A percentile compares a stretch with the other conserved stretches of the same genome.
Evolutionary conservation across 1,139 yeast species (phyloP).

Genomic region (Yarrowia galli): DNA sequence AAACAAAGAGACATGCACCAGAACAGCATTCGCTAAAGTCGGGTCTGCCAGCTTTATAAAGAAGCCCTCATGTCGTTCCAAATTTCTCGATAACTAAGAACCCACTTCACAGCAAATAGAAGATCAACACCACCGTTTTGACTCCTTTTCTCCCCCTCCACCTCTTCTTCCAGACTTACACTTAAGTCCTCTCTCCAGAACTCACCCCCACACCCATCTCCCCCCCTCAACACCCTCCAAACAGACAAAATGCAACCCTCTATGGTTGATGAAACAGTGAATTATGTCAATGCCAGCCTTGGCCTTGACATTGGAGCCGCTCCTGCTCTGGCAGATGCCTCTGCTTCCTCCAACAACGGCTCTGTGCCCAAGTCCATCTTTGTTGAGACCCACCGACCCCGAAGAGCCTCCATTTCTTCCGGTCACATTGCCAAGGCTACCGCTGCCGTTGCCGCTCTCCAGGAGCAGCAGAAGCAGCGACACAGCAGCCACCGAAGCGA

Average conservation of each 20-base stretch:
- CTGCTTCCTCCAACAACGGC: slow-evolving; percentile 8
- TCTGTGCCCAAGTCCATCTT: slow-evolving; percentile 11
- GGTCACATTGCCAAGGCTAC: slow-evolving; percentile 36
- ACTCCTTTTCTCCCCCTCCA: neutral
- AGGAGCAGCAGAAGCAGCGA: slow-evolving; percentile 36
- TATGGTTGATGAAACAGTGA: slow-evolving; percentile 36
- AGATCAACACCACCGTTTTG: neutral
- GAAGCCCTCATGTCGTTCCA: neutral
- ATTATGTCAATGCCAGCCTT: slow-evolving; percentile 34
- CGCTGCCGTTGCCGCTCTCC: slow-evolving; percentile 35
- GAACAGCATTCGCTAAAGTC: neutral
- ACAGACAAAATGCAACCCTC: slow-evolving; percentile 29
- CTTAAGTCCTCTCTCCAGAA: slow-evolving; percentile 1
- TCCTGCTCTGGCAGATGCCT: slow-evolving; percentile 22
- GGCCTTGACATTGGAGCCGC: slow-evolving; percentile 36
- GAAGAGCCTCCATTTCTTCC: slow-evolving; percentile 23
- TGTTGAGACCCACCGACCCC: slow-evolving; percentile 22
- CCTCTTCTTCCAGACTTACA: neutral
- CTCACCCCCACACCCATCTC: slow-evolving; percentile 15
- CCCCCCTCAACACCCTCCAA: neutral
- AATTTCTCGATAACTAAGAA: neutral
- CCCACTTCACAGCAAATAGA: no score
- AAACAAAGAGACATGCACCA: slow-evolving; percentile 1
- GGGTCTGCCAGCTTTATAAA: neutral
- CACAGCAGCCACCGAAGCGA: slow-evolving; percentile 34